Percentiles rank a stretch among this genome's conserved stretches.
Evolutionary conservation across 2,329 filamentous ascomycete genomes (phyloP).

Genomic region (Fusarium oxysporum): DNA sequence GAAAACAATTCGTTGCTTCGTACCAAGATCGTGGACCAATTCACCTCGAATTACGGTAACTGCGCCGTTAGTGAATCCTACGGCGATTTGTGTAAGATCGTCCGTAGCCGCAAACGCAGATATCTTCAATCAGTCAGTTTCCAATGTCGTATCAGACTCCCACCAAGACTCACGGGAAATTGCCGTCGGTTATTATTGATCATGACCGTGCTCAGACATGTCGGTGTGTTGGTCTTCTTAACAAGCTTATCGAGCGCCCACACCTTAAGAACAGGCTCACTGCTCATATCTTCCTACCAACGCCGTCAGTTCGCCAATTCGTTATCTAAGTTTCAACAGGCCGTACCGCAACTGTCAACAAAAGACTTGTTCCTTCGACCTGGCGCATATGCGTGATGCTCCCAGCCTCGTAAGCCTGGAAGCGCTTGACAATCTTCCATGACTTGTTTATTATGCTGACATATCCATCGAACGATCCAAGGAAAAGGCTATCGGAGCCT

Average conservation of each 20-base stretch:
- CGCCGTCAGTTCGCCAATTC: constrained; percentile 11
- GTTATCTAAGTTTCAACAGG: not conserved
- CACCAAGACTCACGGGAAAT: constrained; percentile 75
- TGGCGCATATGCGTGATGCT: constrained; percentile 93
- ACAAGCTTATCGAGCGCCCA: constrained; percentile 95
- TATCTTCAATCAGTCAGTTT: constrained; percentile 62
- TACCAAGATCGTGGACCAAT: constrained; percentile 92
- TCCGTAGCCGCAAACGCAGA: constrained; percentile 89
- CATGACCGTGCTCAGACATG: constrained; percentile 85
- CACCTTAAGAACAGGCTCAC: constrained; percentile 92
- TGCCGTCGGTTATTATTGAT: constrained; percentile 92
- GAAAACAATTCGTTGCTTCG: constrained; percentile 93
- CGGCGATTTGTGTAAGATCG: constrained; percentile 90
- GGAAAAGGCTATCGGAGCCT: constrained; percentile 88
- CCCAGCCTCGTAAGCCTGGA: constrained; percentile 84
- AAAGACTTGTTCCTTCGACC: constrained; percentile 84
- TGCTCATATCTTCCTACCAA: constrained; percentile 81
- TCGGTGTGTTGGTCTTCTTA: constrained; percentile 91
- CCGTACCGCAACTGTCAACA: constrained; percentile 80
- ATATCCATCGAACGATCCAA: constrained; percentile 85
- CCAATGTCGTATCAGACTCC: accelerated
- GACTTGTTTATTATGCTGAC: constrained; percentile 88
- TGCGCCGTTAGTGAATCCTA: constrained; percentile 95
- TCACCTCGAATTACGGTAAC: constrained; percentile 95
- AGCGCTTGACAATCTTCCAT: constrained; percentile 88